These are phyloP conservation scores for Populus ilicifolia DNA, from an alignment of 345 rosid species.

Conservation along the genomic window DNA sequence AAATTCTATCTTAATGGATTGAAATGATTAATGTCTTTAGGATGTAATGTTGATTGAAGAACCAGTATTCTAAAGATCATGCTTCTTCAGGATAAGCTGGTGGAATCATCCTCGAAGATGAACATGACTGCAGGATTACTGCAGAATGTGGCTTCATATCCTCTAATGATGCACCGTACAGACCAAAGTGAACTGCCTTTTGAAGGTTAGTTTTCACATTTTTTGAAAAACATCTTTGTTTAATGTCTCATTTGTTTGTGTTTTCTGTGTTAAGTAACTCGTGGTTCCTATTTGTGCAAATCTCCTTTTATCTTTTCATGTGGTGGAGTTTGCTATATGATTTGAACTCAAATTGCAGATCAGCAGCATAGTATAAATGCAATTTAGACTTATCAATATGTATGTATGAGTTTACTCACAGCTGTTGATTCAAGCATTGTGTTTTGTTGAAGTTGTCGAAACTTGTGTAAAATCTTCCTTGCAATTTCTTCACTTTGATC, in stretches of 20 bases:
- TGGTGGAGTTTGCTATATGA: neutral
- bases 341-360: neutral
- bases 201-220: conserved; percentile 43
- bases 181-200: conserved; percentile 40
- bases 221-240: neutral
- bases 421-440: neutral
- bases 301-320: neutral
- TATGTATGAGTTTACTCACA: neutral
- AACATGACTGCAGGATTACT: conserved; percentile 41
- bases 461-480: neutral
- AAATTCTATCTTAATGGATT: conserved; percentile 28
- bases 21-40: conserved; percentile 33
- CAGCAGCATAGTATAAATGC: neutral
- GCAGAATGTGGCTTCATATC: conserved; percentile 48
- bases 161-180: conserved; percentile 40
- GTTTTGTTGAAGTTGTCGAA: neutral
- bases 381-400: neutral
- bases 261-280: neutral
- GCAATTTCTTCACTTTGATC: neutral
- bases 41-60: conserved; percentile 42
- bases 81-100: conserved; percentile 65
- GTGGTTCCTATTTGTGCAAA: neutral
- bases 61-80: conserved; percentile 43
- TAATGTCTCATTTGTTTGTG: neutral
- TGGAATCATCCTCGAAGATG: conserved; percentile 54